A percentile compares a stretch with the other conserved stretches of the same genome.
Conservation (phyloP, 1,284 basidiomycete species). For the Sanghuangporus sanghuang region DNA sequence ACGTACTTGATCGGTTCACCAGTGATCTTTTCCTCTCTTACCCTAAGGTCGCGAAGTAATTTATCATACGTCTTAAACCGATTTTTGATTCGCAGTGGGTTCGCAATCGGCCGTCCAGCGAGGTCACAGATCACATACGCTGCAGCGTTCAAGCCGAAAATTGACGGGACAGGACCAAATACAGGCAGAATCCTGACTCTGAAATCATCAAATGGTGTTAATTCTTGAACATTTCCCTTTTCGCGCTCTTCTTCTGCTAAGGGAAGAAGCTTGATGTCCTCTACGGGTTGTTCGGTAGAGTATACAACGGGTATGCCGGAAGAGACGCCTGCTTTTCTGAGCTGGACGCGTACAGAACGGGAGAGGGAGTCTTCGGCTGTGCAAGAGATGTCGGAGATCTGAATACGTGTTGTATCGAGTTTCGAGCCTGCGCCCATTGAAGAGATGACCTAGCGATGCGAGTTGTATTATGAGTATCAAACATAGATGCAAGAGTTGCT, state of each 20-base stretch:
- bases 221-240: slow-evolving; percentile 86
- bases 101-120: slow-evolving; percentile 75
- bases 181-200: slow-evolving; percentile 88
- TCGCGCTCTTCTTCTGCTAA: slow-evolving; percentile 90
- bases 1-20: slow-evolving; percentile 49
- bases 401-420: slow-evolving; percentile 89
- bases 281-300: slow-evolving; percentile 87
- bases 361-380: slow-evolving; percentile 96
- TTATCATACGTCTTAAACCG: slow-evolving; percentile 81
- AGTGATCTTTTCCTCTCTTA: slow-evolving; percentile 62
- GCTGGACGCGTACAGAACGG: slow-evolving; percentile 78
- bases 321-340: slow-evolving; percentile 66
- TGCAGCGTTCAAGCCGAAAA: slow-evolving; percentile 86
- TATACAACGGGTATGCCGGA: slow-evolving; percentile 92
- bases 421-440: slow-evolving; percentile 99
- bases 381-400: slow-evolving; percentile 91
- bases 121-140: slow-evolving; percentile 84
- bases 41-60: slow-evolving; percentile 71
- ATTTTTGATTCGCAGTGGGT: slow-evolving; percentile 80
- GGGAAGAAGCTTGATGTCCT: slow-evolving; percentile 83
- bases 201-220: slow-evolving; percentile 92
- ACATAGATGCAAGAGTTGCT: not conserved
- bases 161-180: slow-evolving; percentile 77
- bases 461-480: not conserved
- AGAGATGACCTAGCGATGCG: slow-evolving; percentile 69